A percentile compares a stretch with the other conserved stretches of the same genome.
These are phyloP conservation scores for Apiospora kogelbergensis DNA, from an alignment of 2,329 filamentous ascomycete species.

Conservation along the genomic window DNA sequence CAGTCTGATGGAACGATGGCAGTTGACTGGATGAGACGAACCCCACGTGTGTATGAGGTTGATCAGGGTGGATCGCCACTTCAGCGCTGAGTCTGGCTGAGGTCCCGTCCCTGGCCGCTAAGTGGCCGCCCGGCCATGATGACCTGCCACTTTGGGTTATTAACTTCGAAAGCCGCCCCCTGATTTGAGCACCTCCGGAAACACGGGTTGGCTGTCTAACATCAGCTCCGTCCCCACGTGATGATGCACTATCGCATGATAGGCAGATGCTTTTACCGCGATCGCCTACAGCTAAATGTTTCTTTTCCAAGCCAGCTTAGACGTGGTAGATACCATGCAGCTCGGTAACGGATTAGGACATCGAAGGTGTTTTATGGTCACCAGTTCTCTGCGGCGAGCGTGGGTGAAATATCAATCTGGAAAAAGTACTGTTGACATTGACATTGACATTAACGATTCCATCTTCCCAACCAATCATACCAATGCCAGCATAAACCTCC, in stretches of 20 bases:
- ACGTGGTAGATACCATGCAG: too few relatives aligned
- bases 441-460: too few relatives aligned
- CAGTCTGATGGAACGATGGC: not conserved
- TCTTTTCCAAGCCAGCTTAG: not conserved
- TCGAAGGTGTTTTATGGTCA: too few relatives aligned
- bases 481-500: too few relatives aligned
- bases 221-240: not conserved
- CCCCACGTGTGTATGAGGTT: slow-evolving; percentile 3
- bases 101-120: not conserved
- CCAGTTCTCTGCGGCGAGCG: too few relatives aligned
- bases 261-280: not conserved
- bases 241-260: not conserved
- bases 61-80: not conserved
- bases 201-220: not conserved
- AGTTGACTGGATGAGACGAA: not conserved
- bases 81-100: too few relatives aligned
- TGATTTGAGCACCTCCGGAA: not conserved
- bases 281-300: not conserved
- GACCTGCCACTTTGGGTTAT: slow-evolving; percentile 1
- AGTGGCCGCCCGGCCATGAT: not conserved
- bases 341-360: too few relatives aligned
- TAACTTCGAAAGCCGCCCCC: not conserved
- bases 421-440: too few relatives aligned
- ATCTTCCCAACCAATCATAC: too few relatives aligned
- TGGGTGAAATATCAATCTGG: too few relatives aligned